Base-by-base conservation (phyloP, 2,329 filamentous ascomycete species). In the Aureobasidium sp. region DNA sequence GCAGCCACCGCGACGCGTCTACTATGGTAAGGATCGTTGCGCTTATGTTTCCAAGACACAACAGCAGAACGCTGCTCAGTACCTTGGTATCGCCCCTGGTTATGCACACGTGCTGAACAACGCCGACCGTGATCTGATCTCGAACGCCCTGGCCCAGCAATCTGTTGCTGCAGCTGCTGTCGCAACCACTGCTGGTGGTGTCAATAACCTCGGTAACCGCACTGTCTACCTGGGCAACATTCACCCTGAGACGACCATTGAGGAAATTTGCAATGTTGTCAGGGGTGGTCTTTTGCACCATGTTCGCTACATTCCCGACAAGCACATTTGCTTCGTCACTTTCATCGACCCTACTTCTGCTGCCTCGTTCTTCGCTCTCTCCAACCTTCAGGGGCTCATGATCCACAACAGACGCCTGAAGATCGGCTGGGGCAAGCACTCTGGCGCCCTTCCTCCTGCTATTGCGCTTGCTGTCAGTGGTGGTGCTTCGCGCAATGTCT, bases 351-450 rank as follows among this genome's bases (percentile, higher is more conserved):
- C 94, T 9, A 99, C 94, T 27, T 95, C 94, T 3, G 94, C 94
- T 27, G 94, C 94, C 44, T 97, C 93, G 0, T 99, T 99, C 80
- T 99, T 97, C 70, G 94, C 94, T 45, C 80, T 99, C 64, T 97
- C 92, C 82, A 97, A 97, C 77, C 81, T 99, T 31, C 94, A 99
- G 74, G 94, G 94, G 27, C 79, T 99, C 67, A 99, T 99, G 94
- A 99, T 99, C 70, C 94, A 99, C 79, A 99, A 99, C 78, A 86
- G 94, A 66, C 87, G 94, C 59, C 81, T 99, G 68, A 99, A 99
- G 83, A 97, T 99, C 73, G 94, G 94, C 67, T 99, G 94, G 94
- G 94, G 94, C 66, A 99, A 99, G 81, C 94, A 99, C 76, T 99
- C 94, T 5, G 94, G 94, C 64, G 93, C 92, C 67, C 85, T 99